These are phyloP conservation scores for Dorcoceras hygrometricum DNA, from an alignment of 257 asterid species.

Conservation along the genomic window DNA sequence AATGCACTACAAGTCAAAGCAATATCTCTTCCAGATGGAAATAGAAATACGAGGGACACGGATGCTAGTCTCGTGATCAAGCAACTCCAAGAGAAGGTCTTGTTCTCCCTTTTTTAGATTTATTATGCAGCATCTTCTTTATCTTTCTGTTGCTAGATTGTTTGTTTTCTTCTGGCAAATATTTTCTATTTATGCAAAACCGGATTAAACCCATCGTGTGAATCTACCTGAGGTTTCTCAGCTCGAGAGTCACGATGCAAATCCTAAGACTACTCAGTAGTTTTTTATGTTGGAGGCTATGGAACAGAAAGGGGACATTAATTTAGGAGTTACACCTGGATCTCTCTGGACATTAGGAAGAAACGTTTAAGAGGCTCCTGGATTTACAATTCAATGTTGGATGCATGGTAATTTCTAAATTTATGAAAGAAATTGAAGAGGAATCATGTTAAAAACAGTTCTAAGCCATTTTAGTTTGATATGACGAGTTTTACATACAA, in stretches of 20 bases:
- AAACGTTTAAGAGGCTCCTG: background rate
- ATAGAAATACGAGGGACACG: slow-evolving; percentile 38
- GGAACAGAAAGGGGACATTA: too few species aligned
- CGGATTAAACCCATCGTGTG: background rate
- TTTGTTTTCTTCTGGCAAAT: slow-evolving; percentile 10
- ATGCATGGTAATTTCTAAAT: too few species aligned
- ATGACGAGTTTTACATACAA: slow-evolving; percentile 5
- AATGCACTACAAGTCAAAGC: slow-evolving; percentile 24
- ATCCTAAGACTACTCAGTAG: too few species aligned
- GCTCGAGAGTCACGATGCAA: slow-evolving; percentile 4
- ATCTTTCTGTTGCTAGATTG: slow-evolving; percentile 9
- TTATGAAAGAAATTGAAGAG: too few species aligned
- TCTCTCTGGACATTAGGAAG: background rate
- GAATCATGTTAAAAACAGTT: background rate
- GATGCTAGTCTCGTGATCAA: slow-evolving; percentile 74
- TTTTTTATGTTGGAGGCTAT: too few species aligned
- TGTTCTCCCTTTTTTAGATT: slow-evolving; percentile 25
- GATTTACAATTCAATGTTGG: too few species aligned
- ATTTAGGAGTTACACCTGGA: too few species aligned
- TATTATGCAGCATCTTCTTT: slow-evolving; percentile 9
- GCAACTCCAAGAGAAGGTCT: slow-evolving; percentile 89
- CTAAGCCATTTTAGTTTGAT: background rate
- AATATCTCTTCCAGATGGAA: slow-evolving; percentile 35
- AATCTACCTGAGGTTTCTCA: slow-evolving; percentile 25
- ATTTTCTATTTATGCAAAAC: slow-evolving; percentile 1